Conservation (phyloP, 2,329 filamentous ascomycete species). For the Chaetoscypha palmicola region DNA sequence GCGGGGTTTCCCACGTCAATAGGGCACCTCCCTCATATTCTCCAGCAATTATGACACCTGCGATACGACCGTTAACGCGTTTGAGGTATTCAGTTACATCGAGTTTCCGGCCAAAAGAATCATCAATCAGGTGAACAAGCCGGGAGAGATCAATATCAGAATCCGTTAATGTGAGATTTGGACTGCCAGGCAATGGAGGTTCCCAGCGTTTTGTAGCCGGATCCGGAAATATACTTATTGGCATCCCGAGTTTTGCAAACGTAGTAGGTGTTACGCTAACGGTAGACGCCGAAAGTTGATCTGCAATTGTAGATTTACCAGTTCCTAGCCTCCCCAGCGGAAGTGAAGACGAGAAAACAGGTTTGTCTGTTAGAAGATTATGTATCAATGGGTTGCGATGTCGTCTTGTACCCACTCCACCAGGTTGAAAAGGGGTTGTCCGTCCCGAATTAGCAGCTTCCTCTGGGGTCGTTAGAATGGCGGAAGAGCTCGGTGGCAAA, state of each 20-base stretch:
- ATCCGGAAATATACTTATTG: constrained; percentile 75
- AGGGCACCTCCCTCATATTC: constrained; percentile 96
- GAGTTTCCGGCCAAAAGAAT: constrained; percentile 81
- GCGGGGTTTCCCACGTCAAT: constrained; percentile 84
- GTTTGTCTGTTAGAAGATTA: constrained; percentile 92
- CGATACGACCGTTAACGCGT: constrained; percentile 73
- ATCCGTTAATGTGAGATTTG: constrained; percentile 67
- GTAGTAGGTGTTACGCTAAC: constrained; percentile 53
- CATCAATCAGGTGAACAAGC: constrained; percentile 80
- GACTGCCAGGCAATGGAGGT: constrained; percentile 51
- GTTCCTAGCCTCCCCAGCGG: constrained; percentile 57
- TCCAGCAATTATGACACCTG: constrained; percentile 88
- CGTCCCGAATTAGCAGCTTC: constrained; percentile 57
- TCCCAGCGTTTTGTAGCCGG: constrained; percentile 60
- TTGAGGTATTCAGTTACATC: constrained; percentile 76
- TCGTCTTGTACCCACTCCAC: constrained; percentile 45
- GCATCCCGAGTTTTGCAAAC: constrained; percentile 85
- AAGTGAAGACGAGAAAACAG: constrained; percentile 83
- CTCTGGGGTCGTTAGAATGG: constrained; percentile 76
- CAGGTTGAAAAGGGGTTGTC: constrained; percentile 29
- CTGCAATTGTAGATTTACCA: constrained; percentile 11
- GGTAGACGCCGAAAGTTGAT: constrained; percentile 27
- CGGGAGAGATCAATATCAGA: constrained; percentile 75
- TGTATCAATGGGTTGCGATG: constrained; percentile 80
- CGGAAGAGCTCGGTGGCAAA: constrained; percentile 78